Evolutionary conservation across 1,284 basidiomycete species (phyloP), one percentile per base, ranked within the genome.

Genomic region (Cutaneotrichosporon sp.): DNA sequence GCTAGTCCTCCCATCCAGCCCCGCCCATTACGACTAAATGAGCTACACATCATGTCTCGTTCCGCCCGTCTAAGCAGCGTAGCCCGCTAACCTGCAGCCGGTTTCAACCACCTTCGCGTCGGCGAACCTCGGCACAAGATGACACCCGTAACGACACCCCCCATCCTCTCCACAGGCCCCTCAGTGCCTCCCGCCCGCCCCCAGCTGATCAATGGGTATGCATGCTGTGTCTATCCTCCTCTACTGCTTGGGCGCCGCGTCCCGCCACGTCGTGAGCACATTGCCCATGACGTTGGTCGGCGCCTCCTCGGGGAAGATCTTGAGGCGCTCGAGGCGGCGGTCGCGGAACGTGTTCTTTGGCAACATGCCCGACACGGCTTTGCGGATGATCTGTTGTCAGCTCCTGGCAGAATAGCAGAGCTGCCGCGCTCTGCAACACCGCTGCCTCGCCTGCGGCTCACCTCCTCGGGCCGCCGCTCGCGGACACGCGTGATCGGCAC

Each of bases 311-410:
- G 89, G 85, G 74, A 93, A 97, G 69, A 97, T 89, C 67, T 90
- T 88, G 53, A 97, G 83, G 57, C 94, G 83, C 65, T 90, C 91
- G 45, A 97, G 80, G 52, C 94, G 84, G 55, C 89, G 84, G 60
- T 95, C 90, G 29, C 94, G 87, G 65, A 95, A 85, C 67, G 89
- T 93, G 83, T 97, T 97, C 81, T 97, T 97, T 31, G 94, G 94
- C 63, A 97, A 83, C 94, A 97, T 97, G 65, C 94, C 91, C 11
- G 93, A 91, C 4, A 97, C 94, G 9, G 95, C 95, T 69, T 92
- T 87, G n/a, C 91, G 87, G 63, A 97, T 91, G 69, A 97, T 92
- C 94, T 97, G 72, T 10, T 3, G 52, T 54, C 47, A 47, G 31
- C 36, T 45, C 16, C 14, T n/a, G n/a, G n/a, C n/a, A n/a, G n/a